phyloP scores from a whole-genome alignment of 768 basidiomycete species.

The Lepiota venenata region DNA sequence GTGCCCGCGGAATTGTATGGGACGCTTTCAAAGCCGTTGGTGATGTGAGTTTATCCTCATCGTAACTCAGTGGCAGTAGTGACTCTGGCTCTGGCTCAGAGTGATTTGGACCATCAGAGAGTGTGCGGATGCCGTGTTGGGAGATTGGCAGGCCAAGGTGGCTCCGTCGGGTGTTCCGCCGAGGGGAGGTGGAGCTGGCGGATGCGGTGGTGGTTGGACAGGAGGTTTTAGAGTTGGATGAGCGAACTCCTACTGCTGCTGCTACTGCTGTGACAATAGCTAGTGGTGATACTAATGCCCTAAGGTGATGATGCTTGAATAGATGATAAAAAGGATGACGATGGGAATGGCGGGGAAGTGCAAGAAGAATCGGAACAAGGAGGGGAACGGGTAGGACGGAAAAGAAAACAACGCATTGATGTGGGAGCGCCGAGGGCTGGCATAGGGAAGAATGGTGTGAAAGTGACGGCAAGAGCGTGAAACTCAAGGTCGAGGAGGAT shows the following conservation, averaged over 20 bases:
- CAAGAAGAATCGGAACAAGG: background rate
- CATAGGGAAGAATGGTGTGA: background rate
- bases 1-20: background rate
- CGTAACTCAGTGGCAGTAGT: too few relatives aligned
- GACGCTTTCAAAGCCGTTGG: background rate
- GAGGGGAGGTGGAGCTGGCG: background rate
- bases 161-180: background rate
- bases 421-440: background rate
- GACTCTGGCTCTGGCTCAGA: background rate
- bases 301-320: background rate
- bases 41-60: background rate
- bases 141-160: background rate
- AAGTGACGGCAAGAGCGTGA: background rate
- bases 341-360: background rate
- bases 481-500: background rate
- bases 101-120: background rate
- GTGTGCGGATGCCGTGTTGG: background rate
- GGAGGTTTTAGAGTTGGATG: background rate
- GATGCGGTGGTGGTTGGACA: conserved; percentile 1
- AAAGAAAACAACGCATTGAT: background rate
- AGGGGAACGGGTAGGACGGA: background rate
- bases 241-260: background rate
- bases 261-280: too few relatives aligned
- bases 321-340: background rate
- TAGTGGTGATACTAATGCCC: background rate